Percentiles rank a stretch among this genome's conserved stretches.
Conservation (phyloP, 2,329 filamentous ascomycete species). For the Trematosphaeria pertusa region DNA sequence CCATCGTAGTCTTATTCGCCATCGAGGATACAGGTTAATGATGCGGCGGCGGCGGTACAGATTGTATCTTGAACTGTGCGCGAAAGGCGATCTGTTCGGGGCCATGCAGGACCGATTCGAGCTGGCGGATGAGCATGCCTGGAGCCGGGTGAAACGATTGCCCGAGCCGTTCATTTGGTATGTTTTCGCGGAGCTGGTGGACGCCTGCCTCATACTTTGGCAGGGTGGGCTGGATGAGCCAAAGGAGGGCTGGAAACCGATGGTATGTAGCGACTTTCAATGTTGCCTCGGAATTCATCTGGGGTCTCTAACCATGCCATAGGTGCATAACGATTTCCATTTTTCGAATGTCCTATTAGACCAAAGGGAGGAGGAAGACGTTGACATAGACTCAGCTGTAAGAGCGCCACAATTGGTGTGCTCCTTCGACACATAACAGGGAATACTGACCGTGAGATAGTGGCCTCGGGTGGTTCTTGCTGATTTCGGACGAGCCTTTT, state of each 20-base stretch:
- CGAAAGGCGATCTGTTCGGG: conserved; percentile 1
- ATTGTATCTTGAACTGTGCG: conserved; percentile 12
- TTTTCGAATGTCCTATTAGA: conserved; percentile 2
- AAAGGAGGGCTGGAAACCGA: background rate
- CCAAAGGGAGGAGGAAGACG: background rate
- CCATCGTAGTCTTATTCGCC: conserved; percentile 9
- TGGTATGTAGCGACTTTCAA: too few relatives aligned
- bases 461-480: conserved; percentile 1
- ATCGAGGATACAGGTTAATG: conserved; percentile 14
- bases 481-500: conserved; percentile 11
- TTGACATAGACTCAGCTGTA: background rate
- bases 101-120: background rate
- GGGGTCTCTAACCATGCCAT: too few relatives aligned
- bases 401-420: background rate
- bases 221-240: background rate
- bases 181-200: conserved; percentile 6
- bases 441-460: background rate
- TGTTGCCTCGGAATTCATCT: too few relatives aligned
- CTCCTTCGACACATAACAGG: background rate
- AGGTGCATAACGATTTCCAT: conserved; percentile 9
- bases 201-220: conserved; percentile 5
- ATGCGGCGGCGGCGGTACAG: conserved; percentile 13
- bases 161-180: conserved; percentile 5
- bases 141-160: background rate
- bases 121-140: background rate